These are phyloP conservation scores for Pyronema domesticum DNA, from an alignment of 495 filamentous ascomycete genomes.

Conservation along the genomic window DNA sequence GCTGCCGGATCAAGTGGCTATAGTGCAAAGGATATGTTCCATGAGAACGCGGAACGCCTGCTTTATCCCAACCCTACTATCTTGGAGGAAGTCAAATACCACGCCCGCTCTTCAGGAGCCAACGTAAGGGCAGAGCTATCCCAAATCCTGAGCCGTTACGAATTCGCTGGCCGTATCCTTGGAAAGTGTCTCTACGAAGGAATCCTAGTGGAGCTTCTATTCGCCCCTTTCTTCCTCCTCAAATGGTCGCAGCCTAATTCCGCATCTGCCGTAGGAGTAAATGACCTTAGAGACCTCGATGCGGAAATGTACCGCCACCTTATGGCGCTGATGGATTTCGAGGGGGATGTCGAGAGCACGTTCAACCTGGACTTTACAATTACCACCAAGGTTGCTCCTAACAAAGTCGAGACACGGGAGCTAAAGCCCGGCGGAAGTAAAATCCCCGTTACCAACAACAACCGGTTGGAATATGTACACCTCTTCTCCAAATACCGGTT, in stretches of 20 bases:
- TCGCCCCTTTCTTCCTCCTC: conserved; percentile 88
- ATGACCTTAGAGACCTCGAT: conserved; percentile 85
- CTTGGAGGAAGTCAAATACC: conserved; percentile 49
- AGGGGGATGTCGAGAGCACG: conserved; percentile 56
- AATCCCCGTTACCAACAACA: conserved; percentile 72
- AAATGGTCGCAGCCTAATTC: conserved; percentile 63
- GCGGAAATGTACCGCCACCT: conserved; percentile 86
- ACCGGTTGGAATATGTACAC: conserved; percentile 83
- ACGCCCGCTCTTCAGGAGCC: too few species aligned
- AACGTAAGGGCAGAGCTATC: not conserved
- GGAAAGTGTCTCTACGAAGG: conserved; percentile 98
- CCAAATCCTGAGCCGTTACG: conserved; percentile 51
- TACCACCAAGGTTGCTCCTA: conserved; percentile 51
- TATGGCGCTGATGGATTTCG: conserved; percentile 68
- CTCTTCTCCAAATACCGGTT: conserved; percentile 76
- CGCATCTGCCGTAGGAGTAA: conserved; percentile 54
- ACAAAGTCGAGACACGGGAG: conserved; percentile 47
- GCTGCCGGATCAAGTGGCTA: not conserved
- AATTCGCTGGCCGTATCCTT: conserved; percentile 81
- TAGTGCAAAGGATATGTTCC: conserved; percentile 40
- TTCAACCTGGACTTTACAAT: conserved; percentile 82
- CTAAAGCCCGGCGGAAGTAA: conserved; percentile 58
- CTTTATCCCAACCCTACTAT: conserved; percentile 76
- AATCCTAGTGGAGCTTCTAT: conserved; percentile 82
- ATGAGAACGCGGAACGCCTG: conserved; percentile 73